Evolutionary conservation across 1,139 yeast species (phyloP), one percentile per base, ranked within the genome.

Genomic region (Taphrina confusa): DNA sequence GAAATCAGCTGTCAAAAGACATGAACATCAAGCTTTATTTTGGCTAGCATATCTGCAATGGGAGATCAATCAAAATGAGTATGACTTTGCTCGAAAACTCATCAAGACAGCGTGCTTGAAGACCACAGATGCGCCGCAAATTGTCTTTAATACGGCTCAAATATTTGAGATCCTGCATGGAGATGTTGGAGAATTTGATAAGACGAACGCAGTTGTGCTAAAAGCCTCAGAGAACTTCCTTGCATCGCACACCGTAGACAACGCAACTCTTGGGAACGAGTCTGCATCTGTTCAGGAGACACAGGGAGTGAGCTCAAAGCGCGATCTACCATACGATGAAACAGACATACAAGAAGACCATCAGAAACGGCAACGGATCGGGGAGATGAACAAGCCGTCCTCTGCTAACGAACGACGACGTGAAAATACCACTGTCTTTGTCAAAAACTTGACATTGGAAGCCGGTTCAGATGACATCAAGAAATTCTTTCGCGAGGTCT

Each of bases 381-480:
- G 25, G 25, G 31, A 42, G 5, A 27, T 5, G 31, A 9, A 27
- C 14, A 23, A 27, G 11, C 8, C 9, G 9, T 11, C 20, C 5
- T 23, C 25, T 23, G 31, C 20, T 9, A 20, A 22, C 14, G 47
- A 47, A 31, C 52, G 52, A 4, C 82, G 83, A 62, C 74, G 92
- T 61, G 92, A 85, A 68, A 75, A 78, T 42, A 73, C 74, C 16
- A 75, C 84, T 0, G 76, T 85, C 0, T 75, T 80, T 46, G 80
- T 84, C 0, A 68, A 73, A 0, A 74, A 76, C 30, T 59, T 83
- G 1, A n/a, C 74, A 81, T 0, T 12, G 49, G 0, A 64, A 66
- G 2, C 66, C 70, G 0, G n/a, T n/a, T n/a, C n/a, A n/a, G n/a
- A n/a, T n/a, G n/a, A n/a, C n/a, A n/a, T n/a, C n/a, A n/a, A n/a